Base-by-base conservation (phyloP, 495 filamentous ascomycete genomes). In the Tuber indicum region DNA sequence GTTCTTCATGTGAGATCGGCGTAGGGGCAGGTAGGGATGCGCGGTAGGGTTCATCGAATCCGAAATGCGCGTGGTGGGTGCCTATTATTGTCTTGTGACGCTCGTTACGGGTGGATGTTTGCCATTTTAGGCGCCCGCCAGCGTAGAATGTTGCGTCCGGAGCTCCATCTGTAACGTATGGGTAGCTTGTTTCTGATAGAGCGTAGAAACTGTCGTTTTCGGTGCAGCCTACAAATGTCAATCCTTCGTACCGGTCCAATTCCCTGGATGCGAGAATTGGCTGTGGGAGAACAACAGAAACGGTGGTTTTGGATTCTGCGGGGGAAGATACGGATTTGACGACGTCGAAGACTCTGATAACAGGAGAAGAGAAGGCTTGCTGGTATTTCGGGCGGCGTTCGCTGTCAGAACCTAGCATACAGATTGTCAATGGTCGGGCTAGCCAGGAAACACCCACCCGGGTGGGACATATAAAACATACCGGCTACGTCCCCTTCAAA, bases 261-360 rank as follows among this genome's bases (percentile, higher is more conserved):
- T 89, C 86, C 12, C 88, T 85, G 1, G 93, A 77, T 49, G 49
- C 73, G 52, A 73, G 70, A 41, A 77, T 85, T 0, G 96, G 96
- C 81, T 98, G 96, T 12, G 95, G 94, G 8, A 99, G 89, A 21
- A 96, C 87, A 39, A 97, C 89, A 12, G 98, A 88, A 45, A 84
- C 89, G 78, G 85, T 86, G 70, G 90, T 87, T 70, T 90, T 89
- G 4, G 87, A 86, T 1, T 89, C 86, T 9, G 89, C 85, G 46
- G 86, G 85, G 69, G 88, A 87, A 78, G 88, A 85, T 44, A 77
- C 73, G 8, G 92, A 92, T 72, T 92, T 90, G 58, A 92, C 92
- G 46, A 99, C 89, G 82, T 99, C 96, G 79, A 96, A 98, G 12
- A 98, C 94, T 46, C 93, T 89, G 3, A 91, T 93, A 14, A 98